These are phyloP conservation scores for Ramichloridium luteum DNA, from an alignment of 2,329 filamentous ascomycete genomes.

Conservation along the genomic window DNA sequence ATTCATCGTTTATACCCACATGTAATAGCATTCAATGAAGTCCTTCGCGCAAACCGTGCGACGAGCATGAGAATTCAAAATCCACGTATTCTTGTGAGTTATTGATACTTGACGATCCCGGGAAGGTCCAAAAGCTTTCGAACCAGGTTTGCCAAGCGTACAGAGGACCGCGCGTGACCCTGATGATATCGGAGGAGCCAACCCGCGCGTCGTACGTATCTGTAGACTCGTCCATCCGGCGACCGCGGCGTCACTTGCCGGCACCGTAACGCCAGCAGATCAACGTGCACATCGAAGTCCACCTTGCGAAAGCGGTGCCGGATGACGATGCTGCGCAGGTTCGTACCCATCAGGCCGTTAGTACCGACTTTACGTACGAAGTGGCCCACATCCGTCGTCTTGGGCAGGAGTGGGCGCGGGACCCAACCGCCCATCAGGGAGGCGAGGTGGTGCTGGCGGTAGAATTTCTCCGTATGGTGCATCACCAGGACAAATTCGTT, in stretches of 20 bases:
- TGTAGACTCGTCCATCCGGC: neutral
- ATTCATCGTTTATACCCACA: too few species aligned
- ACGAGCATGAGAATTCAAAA: too few species aligned
- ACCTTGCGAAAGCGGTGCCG: slow-evolving; percentile 10
- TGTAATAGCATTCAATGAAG: too few species aligned
- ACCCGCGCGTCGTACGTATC: neutral
- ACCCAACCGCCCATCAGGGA: neutral
- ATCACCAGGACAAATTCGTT: slow-evolving; percentile 8
- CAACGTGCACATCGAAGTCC: slow-evolving; percentile 4
- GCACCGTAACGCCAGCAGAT: neutral
- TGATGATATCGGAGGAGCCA: too few species aligned
- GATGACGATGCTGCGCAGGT: slow-evolving; percentile 7
- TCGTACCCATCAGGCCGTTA: slow-evolving; percentile 3
- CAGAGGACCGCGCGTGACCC: too few species aligned
- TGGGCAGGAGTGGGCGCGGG: too few species aligned
- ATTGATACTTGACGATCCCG: too few species aligned
- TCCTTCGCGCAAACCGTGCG: too few species aligned
- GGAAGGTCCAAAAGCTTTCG: too few species aligned
- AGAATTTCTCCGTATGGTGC: slow-evolving; percentile 3
- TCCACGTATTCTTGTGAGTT: too few species aligned
- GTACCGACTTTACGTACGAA: neutral
- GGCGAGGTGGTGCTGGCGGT: slow-evolving; percentile 3
- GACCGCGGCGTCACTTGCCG: neutral
- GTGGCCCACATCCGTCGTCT: too few species aligned
- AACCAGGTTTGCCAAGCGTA: too few species aligned